Conservation (phyloP, 1,284 basidiomycete species). For the Coniophora puteana region DNA sequence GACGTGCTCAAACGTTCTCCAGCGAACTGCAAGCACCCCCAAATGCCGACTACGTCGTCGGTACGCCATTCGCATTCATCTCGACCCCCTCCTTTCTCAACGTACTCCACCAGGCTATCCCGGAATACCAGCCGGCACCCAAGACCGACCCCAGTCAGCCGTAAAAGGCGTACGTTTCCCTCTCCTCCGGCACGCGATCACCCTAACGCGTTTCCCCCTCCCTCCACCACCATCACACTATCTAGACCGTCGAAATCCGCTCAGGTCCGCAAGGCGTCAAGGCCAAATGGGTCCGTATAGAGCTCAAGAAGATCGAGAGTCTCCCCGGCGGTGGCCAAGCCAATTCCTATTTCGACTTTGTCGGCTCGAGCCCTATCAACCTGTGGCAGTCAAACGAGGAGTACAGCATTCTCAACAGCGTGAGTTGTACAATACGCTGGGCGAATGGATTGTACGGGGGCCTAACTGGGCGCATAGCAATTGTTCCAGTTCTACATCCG, state of each 20-base stretch:
- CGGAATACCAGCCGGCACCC: slow-evolving; percentile 69
- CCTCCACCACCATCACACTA: slow-evolving; percentile 4
- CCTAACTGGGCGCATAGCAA: slow-evolving; percentile 35
- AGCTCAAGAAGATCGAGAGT: slow-evolving; percentile 83
- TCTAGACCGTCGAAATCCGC: slow-evolving; percentile 79
- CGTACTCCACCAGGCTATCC: slow-evolving; percentile 58
- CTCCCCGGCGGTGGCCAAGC: slow-evolving; percentile 65
- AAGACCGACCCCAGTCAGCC: slow-evolving; percentile 70
- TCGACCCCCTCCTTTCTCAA: slow-evolving; percentile 7
- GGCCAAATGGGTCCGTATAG: slow-evolving; percentile 86
- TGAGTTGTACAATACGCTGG: slow-evolving; percentile 34
- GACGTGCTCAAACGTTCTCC: slow-evolving; percentile 5
- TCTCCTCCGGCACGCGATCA: not conserved
- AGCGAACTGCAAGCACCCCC: slow-evolving; percentile 77
- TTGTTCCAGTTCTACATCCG: slow-evolving; percentile 84
- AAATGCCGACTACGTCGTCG: slow-evolving; percentile 80
- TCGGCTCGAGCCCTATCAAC: slow-evolving; percentile 68
- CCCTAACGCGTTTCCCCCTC: slow-evolving; percentile 1
- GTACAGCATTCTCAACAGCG: slow-evolving; percentile 62
- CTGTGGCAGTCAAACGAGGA: slow-evolving; percentile 73
- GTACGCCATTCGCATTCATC: slow-evolving; percentile 36
- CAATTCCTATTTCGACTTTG: slow-evolving; percentile 69
- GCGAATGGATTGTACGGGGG: too few species aligned
- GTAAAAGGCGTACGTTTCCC: slow-evolving; percentile 69
- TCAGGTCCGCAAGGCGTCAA: slow-evolving; percentile 72